Percentiles rank a stretch among this genome's conserved stretches.
Conservation (phyloP, 768 basidiomycete genomes). For the Daedaleopsis nitida region DNA sequence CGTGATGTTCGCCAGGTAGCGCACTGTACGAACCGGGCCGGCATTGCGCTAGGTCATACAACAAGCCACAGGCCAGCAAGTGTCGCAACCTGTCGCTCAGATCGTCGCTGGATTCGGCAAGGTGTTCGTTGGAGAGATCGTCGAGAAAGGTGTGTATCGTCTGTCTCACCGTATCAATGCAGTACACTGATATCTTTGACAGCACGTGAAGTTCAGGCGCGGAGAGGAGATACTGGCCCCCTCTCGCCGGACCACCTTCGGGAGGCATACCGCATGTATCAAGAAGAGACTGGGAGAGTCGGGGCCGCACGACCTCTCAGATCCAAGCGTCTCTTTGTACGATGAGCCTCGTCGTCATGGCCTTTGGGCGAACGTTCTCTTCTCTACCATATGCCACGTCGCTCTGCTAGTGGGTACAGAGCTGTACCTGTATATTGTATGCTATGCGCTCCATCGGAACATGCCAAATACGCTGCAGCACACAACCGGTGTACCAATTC, state of each 20-base stretch:
- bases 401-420: too few species aligned
- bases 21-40: too few species aligned
- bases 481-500: too few species aligned
- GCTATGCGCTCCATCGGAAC: not conserved
- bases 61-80: constrained; percentile 77
- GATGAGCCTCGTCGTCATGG: constrained; percentile 45
- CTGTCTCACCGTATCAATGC: not conserved
- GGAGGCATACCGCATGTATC: constrained; percentile 85
- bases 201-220: constrained; percentile 79
- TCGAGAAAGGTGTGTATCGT: constrained; percentile 71
- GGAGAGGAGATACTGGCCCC: constrained; percentile 74
- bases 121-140: constrained; percentile 90
- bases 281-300: constrained; percentile 77
- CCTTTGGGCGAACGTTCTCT: too few species aligned
- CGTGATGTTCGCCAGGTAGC: too few species aligned
- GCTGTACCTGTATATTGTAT: not conserved
- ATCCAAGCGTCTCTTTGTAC: constrained; percentile 73
- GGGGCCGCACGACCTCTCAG: constrained; percentile 74
- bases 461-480: too few species aligned
- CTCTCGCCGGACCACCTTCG: constrained; percentile 87
- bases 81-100: constrained; percentile 85
- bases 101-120: constrained; percentile 89
- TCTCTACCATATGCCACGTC: not conserved
- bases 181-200: not conserved
- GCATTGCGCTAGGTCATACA: constrained; percentile 66